A percentile compares a stretch with the other conserved stretches of the same genome.
phyloP scores from a whole-genome alignment of 768 basidiomycete species.

The Phlebiopsis flavidoalba region DNA sequence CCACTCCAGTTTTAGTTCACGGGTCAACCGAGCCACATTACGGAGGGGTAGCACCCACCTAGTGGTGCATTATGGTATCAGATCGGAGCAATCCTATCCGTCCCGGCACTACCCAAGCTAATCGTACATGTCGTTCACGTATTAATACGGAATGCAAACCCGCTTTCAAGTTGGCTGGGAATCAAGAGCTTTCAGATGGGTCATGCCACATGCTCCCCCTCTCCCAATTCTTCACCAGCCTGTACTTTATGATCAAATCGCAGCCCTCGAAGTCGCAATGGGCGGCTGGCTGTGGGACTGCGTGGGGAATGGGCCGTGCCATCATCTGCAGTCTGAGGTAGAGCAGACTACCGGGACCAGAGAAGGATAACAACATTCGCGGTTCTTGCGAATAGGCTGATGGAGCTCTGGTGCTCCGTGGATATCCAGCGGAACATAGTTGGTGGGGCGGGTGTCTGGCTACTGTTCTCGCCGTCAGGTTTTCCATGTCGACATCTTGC shows the following conservation, averaged over 20 bases:
- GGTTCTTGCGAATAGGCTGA: constrained; percentile 10
- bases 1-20: no score
- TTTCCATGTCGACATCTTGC: constrained; percentile 32
- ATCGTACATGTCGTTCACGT: neutral
- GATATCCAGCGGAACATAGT: constrained; percentile 75
- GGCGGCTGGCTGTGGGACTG: neutral
- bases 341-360: constrained; percentile 40
- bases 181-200: constrained; percentile 56
- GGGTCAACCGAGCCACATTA: neutral
- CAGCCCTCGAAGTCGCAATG: constrained; percentile 59
- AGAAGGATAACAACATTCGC: constrained; percentile 46
- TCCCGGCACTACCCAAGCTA: neutral
- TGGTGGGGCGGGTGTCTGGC: constrained; percentile 28
- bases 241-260: constrained; percentile 50
- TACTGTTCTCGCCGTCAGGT: constrained; percentile 34
- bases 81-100: no score
- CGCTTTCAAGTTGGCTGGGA: constrained; percentile 8
- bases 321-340: constrained; percentile 8
- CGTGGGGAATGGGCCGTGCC: neutral
- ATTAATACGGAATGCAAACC: neutral
- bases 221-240: constrained; percentile 57
- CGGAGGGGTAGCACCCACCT: neutral
- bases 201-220: constrained; percentile 64
- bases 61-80: no score
- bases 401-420: constrained; percentile 37